phyloP scores from a whole-genome alignment of 805 yeast species.

The Metschnikowia reukaufii region DNA sequence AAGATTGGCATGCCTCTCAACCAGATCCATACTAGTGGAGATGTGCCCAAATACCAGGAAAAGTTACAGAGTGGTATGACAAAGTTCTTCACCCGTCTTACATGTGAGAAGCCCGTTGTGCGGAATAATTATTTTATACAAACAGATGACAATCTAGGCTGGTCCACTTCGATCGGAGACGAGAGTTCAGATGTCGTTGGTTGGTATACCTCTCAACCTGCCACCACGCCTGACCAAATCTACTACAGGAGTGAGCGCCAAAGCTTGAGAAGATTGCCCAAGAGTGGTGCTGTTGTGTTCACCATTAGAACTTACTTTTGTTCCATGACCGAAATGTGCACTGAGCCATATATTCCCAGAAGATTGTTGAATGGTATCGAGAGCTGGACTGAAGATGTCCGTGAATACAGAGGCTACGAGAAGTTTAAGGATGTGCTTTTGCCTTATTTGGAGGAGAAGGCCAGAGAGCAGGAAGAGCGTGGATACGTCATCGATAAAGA shows the following conservation, averaged over 20 bases:
- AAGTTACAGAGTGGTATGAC: conserved; percentile 65
- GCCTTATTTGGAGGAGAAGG: conserved; percentile 53
- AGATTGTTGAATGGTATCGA: conserved; percentile 57
- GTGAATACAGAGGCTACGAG: conserved; percentile 57
- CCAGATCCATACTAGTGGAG: conserved; percentile 63
- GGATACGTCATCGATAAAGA: conserved; percentile 45
- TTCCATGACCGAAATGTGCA: conserved; percentile 51
- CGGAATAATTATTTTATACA: conserved; percentile 67
- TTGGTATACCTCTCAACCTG: conserved; percentile 61
- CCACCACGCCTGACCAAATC: conserved; percentile 45
- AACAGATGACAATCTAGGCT: conserved; percentile 59
- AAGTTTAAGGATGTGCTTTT: conserved; percentile 53
- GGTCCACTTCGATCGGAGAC: conserved; percentile 65
- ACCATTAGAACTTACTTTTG: conserved; percentile 64
- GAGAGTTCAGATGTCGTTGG: conserved; percentile 53
- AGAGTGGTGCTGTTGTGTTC: conserved; percentile 56
- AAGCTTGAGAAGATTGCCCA: conserved; percentile 59
- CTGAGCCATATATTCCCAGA: conserved; percentile 63
- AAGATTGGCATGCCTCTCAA: conserved; percentile 55
- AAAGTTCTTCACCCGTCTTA: conserved; percentile 56
- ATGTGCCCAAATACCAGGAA: conserved; percentile 63
- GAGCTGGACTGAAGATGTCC: conserved; percentile 62
- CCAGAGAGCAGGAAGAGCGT: conserved; percentile 46
- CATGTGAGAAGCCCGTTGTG: conserved; percentile 63
- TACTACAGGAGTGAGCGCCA: conserved; percentile 67